Conservation (phyloP, 2,329 filamentous ascomycete species). For the Penicillium expansum region DNA sequence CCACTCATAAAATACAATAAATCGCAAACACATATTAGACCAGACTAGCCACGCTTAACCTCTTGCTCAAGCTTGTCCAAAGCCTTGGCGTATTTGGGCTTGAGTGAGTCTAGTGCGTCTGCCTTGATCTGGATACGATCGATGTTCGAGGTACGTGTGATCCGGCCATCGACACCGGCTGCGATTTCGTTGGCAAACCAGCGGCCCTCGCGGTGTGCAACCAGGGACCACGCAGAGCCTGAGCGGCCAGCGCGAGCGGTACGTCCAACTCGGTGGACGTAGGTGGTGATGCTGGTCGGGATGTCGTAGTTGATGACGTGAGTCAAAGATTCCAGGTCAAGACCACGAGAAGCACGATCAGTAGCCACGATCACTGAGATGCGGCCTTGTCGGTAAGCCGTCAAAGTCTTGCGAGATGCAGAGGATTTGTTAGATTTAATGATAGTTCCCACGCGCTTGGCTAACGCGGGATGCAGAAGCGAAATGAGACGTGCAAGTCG, state of each 20-base stretch:
- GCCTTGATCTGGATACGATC: conserved; percentile 33
- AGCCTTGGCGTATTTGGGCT: conserved; percentile 34
- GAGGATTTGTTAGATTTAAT: conserved; percentile 76
- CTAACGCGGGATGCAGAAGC: conserved; percentile 61
- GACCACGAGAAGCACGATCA: conserved; percentile 86
- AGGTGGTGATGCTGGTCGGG: conserved; percentile 74
- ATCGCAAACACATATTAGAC: background rate
- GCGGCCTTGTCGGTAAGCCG: conserved; percentile 61
- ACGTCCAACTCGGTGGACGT: conserved; percentile 87
- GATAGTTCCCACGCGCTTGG: conserved; percentile 63
- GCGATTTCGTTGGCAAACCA: conserved; percentile 92
- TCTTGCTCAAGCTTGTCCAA: conserved; percentile 40
- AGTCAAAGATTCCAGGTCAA: conserved; percentile 74
- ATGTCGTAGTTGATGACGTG: conserved; percentile 95
- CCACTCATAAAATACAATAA: conserved; percentile 2
- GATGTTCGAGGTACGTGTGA: conserved; percentile 30
- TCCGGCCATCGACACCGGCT: conserved; percentile 40
- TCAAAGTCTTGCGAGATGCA: conserved; percentile 64
- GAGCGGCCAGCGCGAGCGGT: conserved; percentile 76
- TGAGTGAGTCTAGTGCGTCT: conserved; percentile 28
- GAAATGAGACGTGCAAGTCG: conserved; percentile 77
- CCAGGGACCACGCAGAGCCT: conserved; percentile 82
- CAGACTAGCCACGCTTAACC: conserved; percentile 24
- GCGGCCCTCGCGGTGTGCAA: conserved; percentile 75
- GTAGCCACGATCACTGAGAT: conserved; percentile 80